Base-by-base conservation (phyloP, 1,284 basidiomycete species). In the Boletus calvinii region DNA sequence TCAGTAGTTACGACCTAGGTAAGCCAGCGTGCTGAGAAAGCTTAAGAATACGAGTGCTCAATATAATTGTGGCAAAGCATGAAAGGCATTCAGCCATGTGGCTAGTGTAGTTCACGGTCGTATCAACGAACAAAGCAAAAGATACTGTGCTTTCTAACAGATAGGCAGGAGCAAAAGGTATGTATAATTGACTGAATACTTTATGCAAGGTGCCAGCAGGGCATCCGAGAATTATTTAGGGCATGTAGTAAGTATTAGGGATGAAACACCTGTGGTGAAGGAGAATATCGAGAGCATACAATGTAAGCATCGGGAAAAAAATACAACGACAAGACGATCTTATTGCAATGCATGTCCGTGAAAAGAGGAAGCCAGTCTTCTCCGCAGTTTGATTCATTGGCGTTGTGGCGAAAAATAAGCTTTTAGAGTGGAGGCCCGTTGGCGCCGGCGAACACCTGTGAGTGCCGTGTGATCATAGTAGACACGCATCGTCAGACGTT, bases 401-500 rank as follows among this genome's bases (percentile, higher is more conserved):
- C 57, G 57, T 49, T 58, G 68, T 35, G 65, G 68, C 2, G 62
- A 59, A 48, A 68, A 71, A 45, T 71, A 68, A 35, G 56, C 55
- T 35, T 67, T 64, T 0, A 68, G 57, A 42, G 67, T 72, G 31
- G 68, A 62, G 2, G 53, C 39, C 24, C 57, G 62, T 44, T 34
- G 57, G 46, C 63, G 55, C 6, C 37, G 56, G 53, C 52, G 58
- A 51, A 36, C 37, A 20, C 55, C 58, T 13, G 56, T 58, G 45
- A 76, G 71, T 20, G 71, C 64, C 45, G 70, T 62, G 41, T 78
- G 78, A 60, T 86, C 83, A 60, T 85, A 87, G 59, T 79, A 66
- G 17, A 89, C 68, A n/a, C 83, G 77, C 71, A 84, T 76, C 6
- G 77, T 74, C 11, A 87, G 65, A 41, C 78, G 78, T 61, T 88